Evolutionary conservation across 139 green algal species (phyloP), one percentile per base, ranked within the genome.

Genomic region (Chlamydomonas applanata): DNA sequence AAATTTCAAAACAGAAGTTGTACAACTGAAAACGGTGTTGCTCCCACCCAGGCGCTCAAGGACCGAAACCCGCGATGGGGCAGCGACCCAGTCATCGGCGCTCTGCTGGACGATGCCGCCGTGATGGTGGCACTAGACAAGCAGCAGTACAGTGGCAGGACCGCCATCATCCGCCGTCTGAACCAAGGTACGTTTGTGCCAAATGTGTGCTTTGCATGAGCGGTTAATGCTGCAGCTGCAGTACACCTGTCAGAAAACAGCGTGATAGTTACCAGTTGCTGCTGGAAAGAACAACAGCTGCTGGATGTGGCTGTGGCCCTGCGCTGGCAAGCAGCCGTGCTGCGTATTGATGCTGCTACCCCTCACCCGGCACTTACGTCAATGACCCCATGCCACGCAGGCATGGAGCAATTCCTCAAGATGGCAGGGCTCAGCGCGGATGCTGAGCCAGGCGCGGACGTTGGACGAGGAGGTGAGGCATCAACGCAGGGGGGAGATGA

Each of bases 341-440:
- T n/a, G n/a, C n/a, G n/a, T n/a, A n/a, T n/a, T n/a, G n/a, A n/a
- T n/a, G n/a, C n/a, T n/a, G n/a, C n/a, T n/a, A n/a, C n/a, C n/a
- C n/a, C n/a, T n/a, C n/a, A n/a, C n/a, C n/a, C n/a, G n/a, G n/a
- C n/a, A n/a, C n/a, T n/a, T n/a, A n/a, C n/a, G n/a, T n/a, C 11
- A 49, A 49, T 49, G 40, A 11, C 40, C 40, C 11, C 11, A 7
- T 52, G 33, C n/a, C 25, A 63, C 34, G 70, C 70, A 69, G 56
- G 61, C 35, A 69, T 76, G 35, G 56, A 76, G 27, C 70, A 76
- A 56, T 69, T 76, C 36, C 57, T 69, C 22, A 54, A 76, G 70
- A 67, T 69, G 56, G 30, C 69, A 35, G 70, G 70, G 7, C 30
- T 69, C 35, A 29, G 63, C 45, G 45, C 53, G 19, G 45, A 25